A percentile compares a stretch with the other conserved stretches of the same genome.
phyloP scores from a whole-genome alignment of 2,329 filamentous ascomycete species.

The Amylocarpus encephaloides region DNA sequence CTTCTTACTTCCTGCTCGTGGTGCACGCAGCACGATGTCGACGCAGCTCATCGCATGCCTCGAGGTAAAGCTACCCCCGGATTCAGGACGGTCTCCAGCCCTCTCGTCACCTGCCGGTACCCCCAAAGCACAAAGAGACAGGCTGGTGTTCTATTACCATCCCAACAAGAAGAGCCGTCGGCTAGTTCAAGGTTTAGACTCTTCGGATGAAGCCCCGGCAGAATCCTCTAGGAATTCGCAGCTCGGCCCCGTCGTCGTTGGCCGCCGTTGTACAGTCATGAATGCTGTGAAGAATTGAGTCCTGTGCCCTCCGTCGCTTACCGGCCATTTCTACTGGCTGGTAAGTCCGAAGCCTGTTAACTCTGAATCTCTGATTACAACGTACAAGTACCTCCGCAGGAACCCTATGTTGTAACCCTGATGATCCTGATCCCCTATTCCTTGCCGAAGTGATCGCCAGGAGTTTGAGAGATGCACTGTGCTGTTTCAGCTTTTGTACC shows the following conservation, averaged over 20 bases:
- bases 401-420: no score
- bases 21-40: background rate
- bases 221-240: background rate
- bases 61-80: conserved; percentile 1
- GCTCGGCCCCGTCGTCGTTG: background rate
- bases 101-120: background rate
- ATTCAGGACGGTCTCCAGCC: background rate
- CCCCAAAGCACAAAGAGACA: background rate
- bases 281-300: no score
- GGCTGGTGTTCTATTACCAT: background rate
- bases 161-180: background rate
- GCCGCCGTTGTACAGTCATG: no score
- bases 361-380: no score
- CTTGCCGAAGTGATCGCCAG: background rate
- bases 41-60: background rate
- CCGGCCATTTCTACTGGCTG: background rate
- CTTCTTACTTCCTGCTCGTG: background rate
- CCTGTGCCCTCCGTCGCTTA: background rate
- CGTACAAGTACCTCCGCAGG: no score
- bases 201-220: background rate
- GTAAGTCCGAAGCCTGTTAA: background rate
- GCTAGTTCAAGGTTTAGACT: no score
- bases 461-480: background rate
- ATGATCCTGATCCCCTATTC: background rate
- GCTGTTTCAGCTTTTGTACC: background rate